These are phyloP conservation scores for Mucor lusitanicus DNA, from an alignment of 371 early-diverging fungal genomes.

Conservation along the genomic window DNA sequence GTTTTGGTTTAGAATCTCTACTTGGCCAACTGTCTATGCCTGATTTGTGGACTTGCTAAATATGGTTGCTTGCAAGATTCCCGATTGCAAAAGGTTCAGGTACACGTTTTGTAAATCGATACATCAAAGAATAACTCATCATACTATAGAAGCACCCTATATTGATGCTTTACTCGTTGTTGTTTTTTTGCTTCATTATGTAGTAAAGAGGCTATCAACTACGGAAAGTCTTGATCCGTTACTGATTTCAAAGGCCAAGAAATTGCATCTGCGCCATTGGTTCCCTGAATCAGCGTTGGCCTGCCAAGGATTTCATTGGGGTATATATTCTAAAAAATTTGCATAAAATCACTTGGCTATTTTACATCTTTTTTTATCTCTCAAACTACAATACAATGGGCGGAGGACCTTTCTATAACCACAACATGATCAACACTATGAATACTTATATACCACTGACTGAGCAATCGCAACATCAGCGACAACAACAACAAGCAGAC, in stretches of 20 bases:
- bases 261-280: neutral
- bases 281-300: neutral
- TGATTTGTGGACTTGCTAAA: neutral
- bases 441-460: conserved; percentile 1
- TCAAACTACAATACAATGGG: conserved; percentile 8
- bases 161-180: neutral
- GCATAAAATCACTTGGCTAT: conserved; percentile 11
- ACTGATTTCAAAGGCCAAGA: neutral
- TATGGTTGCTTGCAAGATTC: neutral
- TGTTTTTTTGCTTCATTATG: neutral
- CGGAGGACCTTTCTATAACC: conserved; percentile 11
- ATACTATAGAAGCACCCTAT: neutral
- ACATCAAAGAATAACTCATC: neutral
- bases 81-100: neutral
- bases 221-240: neutral
- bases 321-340: neutral
- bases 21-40: neutral
- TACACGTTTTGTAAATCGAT: neutral
- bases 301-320: conserved; percentile 1
- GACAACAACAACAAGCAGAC: neutral
- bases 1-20: neutral
- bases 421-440: neutral
- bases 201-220: neutral
- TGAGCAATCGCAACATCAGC: neutral
- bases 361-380: neutral